Conservation (phyloP, 2,329 filamentous ascomycete genomes). For the Leptographium procerum region DNA sequence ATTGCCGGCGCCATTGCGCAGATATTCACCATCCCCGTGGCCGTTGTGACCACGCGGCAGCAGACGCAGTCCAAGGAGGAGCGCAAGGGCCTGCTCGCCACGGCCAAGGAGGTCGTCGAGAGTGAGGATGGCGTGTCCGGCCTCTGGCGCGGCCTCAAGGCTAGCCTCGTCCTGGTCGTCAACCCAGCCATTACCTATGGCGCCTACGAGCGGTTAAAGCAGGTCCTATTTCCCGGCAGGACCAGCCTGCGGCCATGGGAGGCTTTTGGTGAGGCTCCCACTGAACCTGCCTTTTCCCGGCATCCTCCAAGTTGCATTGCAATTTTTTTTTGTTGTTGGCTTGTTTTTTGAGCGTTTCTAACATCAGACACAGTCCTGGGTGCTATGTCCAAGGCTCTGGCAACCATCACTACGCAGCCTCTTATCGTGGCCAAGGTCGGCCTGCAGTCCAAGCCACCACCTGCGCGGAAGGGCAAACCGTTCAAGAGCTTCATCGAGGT, state of each 20-base stretch:
- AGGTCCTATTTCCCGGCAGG: constrained; percentile 66
- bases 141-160: constrained; percentile 90
- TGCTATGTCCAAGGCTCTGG: constrained; percentile 82
- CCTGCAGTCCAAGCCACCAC: constrained; percentile 83
- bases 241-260: constrained; percentile 68
- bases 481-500: constrained; percentile 93
- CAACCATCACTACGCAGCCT: constrained; percentile 86
- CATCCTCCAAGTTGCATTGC: no score
- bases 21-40: constrained; percentile 90
- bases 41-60: constrained; percentile 89
- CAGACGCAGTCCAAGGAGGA: constrained; percentile 82
- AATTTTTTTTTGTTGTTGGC: not conserved
- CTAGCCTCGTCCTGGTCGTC: constrained; percentile 86
- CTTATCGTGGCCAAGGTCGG: constrained; percentile 97
- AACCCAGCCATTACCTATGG: constrained; percentile 98
- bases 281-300: not conserved
- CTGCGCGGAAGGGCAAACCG: constrained; percentile 71
- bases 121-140: constrained; percentile 83
- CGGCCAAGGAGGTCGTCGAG: constrained; percentile 76
- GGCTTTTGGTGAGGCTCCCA: constrained; percentile 65
- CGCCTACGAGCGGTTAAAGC: constrained; percentile 81
- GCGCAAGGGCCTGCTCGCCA: constrained; percentile 76
- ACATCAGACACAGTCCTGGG: constrained; percentile 63
- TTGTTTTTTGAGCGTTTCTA: not conserved
- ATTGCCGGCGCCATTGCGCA: constrained; percentile 84